Percentiles rank a stretch among this genome's conserved stretches.
phyloP scores from a whole-genome alignment of 1,139 yeast species.

The Kodamaea fungicola region DNA sequence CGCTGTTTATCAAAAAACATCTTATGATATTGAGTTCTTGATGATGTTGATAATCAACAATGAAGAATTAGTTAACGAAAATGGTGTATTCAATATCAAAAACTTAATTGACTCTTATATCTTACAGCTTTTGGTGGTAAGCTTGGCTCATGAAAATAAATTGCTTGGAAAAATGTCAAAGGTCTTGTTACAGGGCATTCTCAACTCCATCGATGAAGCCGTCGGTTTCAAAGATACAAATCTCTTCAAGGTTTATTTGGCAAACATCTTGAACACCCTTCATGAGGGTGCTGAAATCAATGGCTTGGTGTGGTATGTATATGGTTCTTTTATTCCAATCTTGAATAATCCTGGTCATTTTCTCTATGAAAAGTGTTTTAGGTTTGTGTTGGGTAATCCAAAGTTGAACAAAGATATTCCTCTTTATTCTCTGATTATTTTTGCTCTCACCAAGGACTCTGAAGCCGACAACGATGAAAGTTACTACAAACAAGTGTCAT shows the following conservation, averaged over 20 bases:
- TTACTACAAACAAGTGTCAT: constrained; percentile 56
- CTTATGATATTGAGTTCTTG: constrained; percentile 63
- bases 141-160: constrained; percentile 28
- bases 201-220: constrained; percentile 30
- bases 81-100: constrained; percentile 44
- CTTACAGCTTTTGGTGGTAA: constrained; percentile 54
- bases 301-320: constrained; percentile 35
- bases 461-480: constrained; percentile 44
- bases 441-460: constrained; percentile 29
- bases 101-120: constrained; percentile 57
- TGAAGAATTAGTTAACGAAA: constrained; percentile 49
- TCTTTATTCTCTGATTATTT: constrained; percentile 46
- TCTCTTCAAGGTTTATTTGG: constrained; percentile 54
- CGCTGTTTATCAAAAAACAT: constrained; percentile 19
- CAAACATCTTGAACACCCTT: constrained; percentile 56
- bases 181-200: constrained; percentile 40
- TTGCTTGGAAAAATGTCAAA: constrained; percentile 23
- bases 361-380: constrained; percentile 64
- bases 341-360: constrained; percentile 66
- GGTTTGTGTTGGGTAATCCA: constrained; percentile 60
- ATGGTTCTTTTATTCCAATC: constrained; percentile 53
- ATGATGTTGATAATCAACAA: constrained; percentile 56
- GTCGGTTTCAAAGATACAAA: constrained; percentile 53
- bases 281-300: constrained; percentile 9
- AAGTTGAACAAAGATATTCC: constrained; percentile 64